These are phyloP conservation scores for Pyrenopolyporus hunteri DNA, from an alignment of 495 filamentous ascomycete genomes.

Conservation along the genomic window DNA sequence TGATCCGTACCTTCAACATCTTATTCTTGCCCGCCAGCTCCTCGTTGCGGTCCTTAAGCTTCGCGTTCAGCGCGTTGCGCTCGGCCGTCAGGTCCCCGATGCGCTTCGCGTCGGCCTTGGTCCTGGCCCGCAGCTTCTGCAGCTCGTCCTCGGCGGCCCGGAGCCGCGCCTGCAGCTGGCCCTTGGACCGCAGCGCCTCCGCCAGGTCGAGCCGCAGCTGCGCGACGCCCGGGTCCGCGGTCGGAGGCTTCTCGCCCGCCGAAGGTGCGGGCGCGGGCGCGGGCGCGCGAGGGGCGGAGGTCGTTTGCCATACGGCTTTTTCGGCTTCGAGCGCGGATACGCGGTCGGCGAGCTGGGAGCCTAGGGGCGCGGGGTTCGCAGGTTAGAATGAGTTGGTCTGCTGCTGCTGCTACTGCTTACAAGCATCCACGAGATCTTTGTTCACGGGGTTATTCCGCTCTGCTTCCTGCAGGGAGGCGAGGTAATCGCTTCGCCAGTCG, in stretches of 20 bases:
- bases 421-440: constrained; percentile 52
- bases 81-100: constrained; percentile 69
- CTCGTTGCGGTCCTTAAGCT: constrained; percentile 80
- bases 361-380: constrained; percentile 51
- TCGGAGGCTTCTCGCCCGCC: constrained; percentile 35
- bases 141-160: constrained; percentile 65
- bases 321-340: constrained; percentile 62
- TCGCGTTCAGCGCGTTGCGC: constrained; percentile 61
- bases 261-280: constrained; percentile 1
- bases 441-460: constrained; percentile 53
- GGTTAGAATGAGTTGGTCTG: too few species aligned
- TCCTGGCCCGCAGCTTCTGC: constrained; percentile 63
- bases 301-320: constrained; percentile 46
- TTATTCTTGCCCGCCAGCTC: constrained; percentile 83
- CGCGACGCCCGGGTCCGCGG: constrained; percentile 45
- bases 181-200: constrained; percentile 75
- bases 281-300: background rate
- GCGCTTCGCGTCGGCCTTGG: constrained; percentile 58
- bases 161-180: constrained; percentile 66
- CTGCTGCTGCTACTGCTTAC: constrained; percentile 48
- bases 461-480: constrained; percentile 48
- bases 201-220: constrained; percentile 67
- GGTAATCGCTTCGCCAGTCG: constrained; percentile 56
- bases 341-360: constrained; percentile 72
- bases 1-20: constrained; percentile 67